A percentile compares a stretch with the other conserved stretches of the same genome.
phyloP scores from a whole-genome alignment of 208 protist species.

The Wallacemonas sp. region DNA sequence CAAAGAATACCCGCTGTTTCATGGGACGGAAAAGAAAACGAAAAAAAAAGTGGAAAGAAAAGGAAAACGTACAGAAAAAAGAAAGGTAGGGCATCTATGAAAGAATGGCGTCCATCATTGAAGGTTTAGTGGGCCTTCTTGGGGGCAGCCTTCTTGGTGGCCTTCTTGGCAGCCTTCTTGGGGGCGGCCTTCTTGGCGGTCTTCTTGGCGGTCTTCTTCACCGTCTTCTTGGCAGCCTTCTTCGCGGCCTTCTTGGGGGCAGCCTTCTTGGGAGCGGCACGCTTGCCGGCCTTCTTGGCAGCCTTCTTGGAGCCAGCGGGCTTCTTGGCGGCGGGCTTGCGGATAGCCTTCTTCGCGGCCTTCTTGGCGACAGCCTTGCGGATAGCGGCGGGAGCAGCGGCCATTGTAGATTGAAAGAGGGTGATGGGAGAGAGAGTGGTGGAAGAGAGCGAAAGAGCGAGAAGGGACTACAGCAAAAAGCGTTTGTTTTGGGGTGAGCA shows the following conservation, averaged over 20 bases:
- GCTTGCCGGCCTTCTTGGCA: constrained; percentile 27
- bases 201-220: constrained; percentile 22
- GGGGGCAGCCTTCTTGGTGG: constrained; percentile 12
- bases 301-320: constrained; percentile 27
- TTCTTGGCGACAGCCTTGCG: constrained; percentile 29
- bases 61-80: constrained; percentile 7
- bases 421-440: neutral
- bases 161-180: neutral
- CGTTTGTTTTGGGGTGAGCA: no score
- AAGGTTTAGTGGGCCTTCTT: constrained; percentile 2
- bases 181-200: constrained; percentile 19
- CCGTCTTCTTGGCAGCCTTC: constrained; percentile 9
- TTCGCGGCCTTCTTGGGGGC: constrained; percentile 17
- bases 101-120: neutral
- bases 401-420: neutral
- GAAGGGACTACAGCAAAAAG: no score
- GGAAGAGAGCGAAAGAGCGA: neutral
- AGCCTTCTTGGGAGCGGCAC: constrained; percentile 20
- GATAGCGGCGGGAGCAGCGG: constrained; percentile 1
- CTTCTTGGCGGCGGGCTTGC: constrained; percentile 36
- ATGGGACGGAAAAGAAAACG: constrained; percentile 1
- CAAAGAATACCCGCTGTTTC: neutral
- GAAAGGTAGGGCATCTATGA: constrained; percentile 6
- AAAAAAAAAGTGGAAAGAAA: constrained; percentile 14
- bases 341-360: constrained; percentile 21